Conservation (phyloP, 2,329 filamentous ascomycete species). For the Curvularia sp. region DNA sequence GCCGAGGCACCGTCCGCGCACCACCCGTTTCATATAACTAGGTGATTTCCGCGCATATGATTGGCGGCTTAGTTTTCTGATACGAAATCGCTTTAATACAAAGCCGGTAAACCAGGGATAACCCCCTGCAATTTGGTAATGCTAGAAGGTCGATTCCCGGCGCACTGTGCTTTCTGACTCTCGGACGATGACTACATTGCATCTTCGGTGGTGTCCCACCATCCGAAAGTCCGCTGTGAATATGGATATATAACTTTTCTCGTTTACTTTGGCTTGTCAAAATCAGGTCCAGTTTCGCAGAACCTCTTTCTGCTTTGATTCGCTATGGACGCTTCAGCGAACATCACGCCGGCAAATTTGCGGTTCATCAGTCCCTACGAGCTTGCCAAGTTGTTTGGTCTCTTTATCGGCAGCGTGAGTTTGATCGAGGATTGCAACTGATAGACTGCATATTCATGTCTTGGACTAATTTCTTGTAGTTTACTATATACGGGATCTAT, state of each 20-base stretch:
- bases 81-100: neutral
- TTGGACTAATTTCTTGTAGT: neutral
- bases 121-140: too few species aligned
- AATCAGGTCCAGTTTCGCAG: neutral
- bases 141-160: neutral
- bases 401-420: neutral
- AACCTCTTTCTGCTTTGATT: neutral
- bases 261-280: neutral
- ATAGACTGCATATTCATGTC: neutral
- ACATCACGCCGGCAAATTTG: neutral
- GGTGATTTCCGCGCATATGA: neutral
- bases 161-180: neutral
- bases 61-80: neutral
- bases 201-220: neutral
- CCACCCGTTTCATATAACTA: neutral
- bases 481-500: neutral
- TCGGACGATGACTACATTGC: neutral
- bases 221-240: neutral
- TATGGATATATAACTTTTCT: neutral
- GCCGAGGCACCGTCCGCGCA: neutral
- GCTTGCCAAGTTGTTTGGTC: neutral
- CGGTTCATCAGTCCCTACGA: neutral
- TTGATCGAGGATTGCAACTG: neutral
- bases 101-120: too few species aligned
- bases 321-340: neutral